Evolutionary conservation across 2,329 filamentous ascomycete genomes (phyloP), one percentile per base, ranked within the genome.

Genomic region (Aspergillus sp.): DNA sequence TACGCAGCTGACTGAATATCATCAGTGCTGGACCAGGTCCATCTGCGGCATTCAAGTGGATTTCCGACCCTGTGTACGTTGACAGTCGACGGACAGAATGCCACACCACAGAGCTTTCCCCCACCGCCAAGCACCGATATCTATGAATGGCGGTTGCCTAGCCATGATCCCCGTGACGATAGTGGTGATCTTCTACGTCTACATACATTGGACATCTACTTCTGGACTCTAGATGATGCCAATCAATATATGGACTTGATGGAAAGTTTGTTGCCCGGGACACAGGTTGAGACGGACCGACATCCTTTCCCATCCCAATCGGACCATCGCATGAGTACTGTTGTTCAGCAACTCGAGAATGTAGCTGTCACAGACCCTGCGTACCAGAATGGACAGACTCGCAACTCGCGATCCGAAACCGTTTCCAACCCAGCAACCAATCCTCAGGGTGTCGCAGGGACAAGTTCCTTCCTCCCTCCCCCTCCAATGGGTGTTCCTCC

Each of bases 311-410:
- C 69, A 6, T 47, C 65, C 43, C 50, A 64, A 34, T 37, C 59
- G 45, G 52, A 71, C 47, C 46, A 60, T 45, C 47, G 67, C 5
- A 71, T 82, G 64, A 82, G 79, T 56, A 74, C 79, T 1, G 75
- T 85, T 1, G 80, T 85, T 11, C 78, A 83, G 48, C 76, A 82
- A 48, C 66, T 85, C 27, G 81, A 85, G 58, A 77, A 75, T 36
- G 74, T 80, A 4, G 81, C 81, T 5, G 76, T 84, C 43, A 74
- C 77, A 10, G 71, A 78, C 40, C 71, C 69, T 3, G 68, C 66
- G 6, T 73, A 73, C 50, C 66, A 67, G 34, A 69, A 72, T 48
- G 67, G 67, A n/a, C 66, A 68, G 45, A 68, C 64, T 3, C 62
- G 54, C 31, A 65, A 66, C 42, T 70, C 69, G 26, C 59, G 61